phyloP scores from a whole-genome alignment of 768 basidiomycete species.

The Mycena vulgaris region DNA sequence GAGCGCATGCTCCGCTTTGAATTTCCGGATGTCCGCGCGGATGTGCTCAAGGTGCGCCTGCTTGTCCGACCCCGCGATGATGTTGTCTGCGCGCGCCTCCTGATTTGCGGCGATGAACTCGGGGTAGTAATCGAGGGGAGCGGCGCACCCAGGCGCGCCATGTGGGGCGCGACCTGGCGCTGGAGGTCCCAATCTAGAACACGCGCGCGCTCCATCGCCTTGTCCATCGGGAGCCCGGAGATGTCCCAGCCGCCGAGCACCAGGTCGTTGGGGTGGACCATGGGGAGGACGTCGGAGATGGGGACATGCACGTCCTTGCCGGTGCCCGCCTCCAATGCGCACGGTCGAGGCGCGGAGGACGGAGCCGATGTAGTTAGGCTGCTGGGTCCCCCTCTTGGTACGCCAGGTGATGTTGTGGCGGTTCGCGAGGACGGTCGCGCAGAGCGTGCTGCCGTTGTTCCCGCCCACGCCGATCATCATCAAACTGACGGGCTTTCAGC shows the following conservation, averaged over 20 bases:
- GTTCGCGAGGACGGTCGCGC: conserved; percentile 96
- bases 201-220: conserved; percentile 94
- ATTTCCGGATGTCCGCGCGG: conserved; percentile 91
- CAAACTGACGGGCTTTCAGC: conserved; percentile 67
- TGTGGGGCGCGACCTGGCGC: conserved; percentile 90
- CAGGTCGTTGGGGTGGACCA: conserved; percentile 98
- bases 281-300: conserved; percentile 92
- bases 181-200: conserved; percentile 98
- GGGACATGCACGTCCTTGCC: conserved; percentile 95
- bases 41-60: conserved; percentile 92
- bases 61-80: conserved; percentile 90
- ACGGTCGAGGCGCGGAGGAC: conserved; percentile 96
- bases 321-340: conserved; percentile 84
- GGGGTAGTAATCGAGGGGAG: conserved; percentile 97
- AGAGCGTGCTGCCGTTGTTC: conserved; percentile 96
- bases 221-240: conserved; percentile 85
- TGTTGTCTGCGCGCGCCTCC: conserved; percentile 93
- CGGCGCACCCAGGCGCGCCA: conserved; percentile 85
- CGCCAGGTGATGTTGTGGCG: conserved; percentile 94
- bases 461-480: conserved; percentile 98
- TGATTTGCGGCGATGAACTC: conserved; percentile 99
- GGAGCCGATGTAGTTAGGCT: conserved; percentile 99
- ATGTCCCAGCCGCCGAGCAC: conserved; percentile 99
- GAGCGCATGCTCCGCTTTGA: conserved; percentile 86
- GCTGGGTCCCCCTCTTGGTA: conserved; percentile 92